Evolutionary conservation across 192 early-diverging fungal species (phyloP), one percentile per base, ranked within the genome.

Genomic region (Geosiphon pyriformis): DNA sequence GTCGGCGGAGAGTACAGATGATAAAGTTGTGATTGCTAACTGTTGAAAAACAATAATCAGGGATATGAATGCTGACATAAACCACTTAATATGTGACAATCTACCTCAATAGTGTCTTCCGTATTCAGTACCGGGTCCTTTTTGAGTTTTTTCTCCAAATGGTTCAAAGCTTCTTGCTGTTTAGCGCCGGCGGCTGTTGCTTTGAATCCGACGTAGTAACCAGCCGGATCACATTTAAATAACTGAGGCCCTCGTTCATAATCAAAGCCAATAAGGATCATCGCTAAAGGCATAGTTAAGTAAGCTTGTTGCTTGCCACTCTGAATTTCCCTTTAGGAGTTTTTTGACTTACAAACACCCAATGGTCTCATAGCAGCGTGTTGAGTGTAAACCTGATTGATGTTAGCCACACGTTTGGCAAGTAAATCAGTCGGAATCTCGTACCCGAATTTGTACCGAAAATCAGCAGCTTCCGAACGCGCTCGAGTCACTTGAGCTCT

Each of bases 331-430:
- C n/a, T 53, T 31, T 65, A 22, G 26, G 22, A 26, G n/a, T 12
- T 25, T 27, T 20, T 23, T 27, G 27, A 89, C 88, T 79, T 79
- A 92, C 90, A 92, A 63, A 96, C 93, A 64, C 95, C 97, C 33
- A 95, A 79, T 37, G 96, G 97, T 72, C 97, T 82, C 94, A 97
- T 98, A 54, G 93, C 94, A 29, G 97, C 97, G 68, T 98, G 93
- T 72, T 99, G 97, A 56, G 97, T 99, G 75, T 96, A 96, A 59
- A 99, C 97, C 80, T 99, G 97, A 73, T 97, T 97, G 74, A 98
- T 89, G 70, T 93, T 95, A 51, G 97, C 97, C 69, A 99, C 88
- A 60, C 94, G 89, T 79, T 96, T 96, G 52, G 97, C 97, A 56
- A 99, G 85, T 87, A 94, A 87, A 75, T 99, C 95, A 32, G 90